Conservation (phyloP, 305 asterid species). For the Andrographis paniculata region DNA sequence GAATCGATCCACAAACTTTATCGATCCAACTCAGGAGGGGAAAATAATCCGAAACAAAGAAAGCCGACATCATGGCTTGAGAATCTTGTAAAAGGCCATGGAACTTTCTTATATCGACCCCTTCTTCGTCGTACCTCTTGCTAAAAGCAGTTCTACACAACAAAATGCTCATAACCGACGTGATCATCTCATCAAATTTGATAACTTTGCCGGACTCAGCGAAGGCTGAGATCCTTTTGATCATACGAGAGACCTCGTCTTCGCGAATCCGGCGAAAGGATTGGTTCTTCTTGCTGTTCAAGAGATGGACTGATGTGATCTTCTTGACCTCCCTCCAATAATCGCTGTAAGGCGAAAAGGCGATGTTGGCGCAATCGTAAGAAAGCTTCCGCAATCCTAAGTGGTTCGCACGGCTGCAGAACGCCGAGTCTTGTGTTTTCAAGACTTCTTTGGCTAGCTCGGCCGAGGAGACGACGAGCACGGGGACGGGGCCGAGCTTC, state of each 20-base stretch:
- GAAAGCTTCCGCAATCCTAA: background rate
- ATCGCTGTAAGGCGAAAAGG: constrained; percentile 2
- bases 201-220: background rate
- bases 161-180: constrained; percentile 8
- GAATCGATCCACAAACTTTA: constrained; percentile 5
- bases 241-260: constrained; percentile 21
- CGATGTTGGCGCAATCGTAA: background rate
- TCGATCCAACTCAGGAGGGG: constrained; percentile 22
- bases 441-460: background rate
- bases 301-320: constrained; percentile 14
- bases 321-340: constrained; percentile 2
- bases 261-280: constrained; percentile 18
- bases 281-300: constrained; percentile 13
- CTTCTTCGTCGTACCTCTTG: constrained; percentile 8
- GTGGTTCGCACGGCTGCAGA: background rate
- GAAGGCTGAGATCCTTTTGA: constrained; percentile 2
- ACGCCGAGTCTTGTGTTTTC: background rate
- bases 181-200: constrained; percentile 4
- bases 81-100: constrained; percentile 3
- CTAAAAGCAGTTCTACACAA: constrained; percentile 25
- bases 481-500: constrained; percentile 1
- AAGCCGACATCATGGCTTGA: background rate
- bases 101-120: background rate
- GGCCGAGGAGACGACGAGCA: background rate
- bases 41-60: constrained; percentile 18